Evolutionary conservation across 2,329 filamentous ascomycete species (phyloP), one percentile per base, ranked within the genome.

Genomic region (Apiospora koreana): DNA sequence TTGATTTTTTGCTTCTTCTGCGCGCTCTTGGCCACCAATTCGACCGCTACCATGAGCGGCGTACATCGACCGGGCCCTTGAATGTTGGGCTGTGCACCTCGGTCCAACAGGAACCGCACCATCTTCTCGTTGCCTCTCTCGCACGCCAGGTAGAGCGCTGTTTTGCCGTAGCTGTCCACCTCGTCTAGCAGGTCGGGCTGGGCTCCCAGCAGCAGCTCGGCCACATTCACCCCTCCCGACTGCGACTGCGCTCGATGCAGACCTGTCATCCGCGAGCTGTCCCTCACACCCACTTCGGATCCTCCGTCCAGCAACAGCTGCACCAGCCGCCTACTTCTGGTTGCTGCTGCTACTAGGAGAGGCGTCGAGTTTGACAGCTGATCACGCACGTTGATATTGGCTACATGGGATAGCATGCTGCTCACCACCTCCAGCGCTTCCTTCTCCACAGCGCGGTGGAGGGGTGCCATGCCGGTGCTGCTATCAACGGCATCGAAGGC

Each of bases 261-360:
- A 4, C 76, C 76, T 12, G 75, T 74, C 69, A 70, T 72, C 1
- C 69, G 70, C n/a, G 68, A 69, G 16, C 74, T 72, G 25, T 80
- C 77, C n/a, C 72, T 70, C 4, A 78, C 75, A 10, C 76, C 69
- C 3, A 76, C 72, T 4, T 75, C 68, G 18, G 77, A 78, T 1
- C 72, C 73, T 31, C 69, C 69, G 18, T 77, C 71, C 1, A 81
- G 70, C 2, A 81, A 69, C 8, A 79, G 68, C n/a, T 73, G 70
- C 21, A 76, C 77, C 0, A 78, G 68, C 18, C 76, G 48, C 35
- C 75, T 74, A 23, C 79, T 77, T 12, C 76, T 76, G 23, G 74
- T 79, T 2, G 76, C 73, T n/a, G 79, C 79, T 2, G 79, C 80
- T 9, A 73, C 69, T 46, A 80, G 76, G 23, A 81, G 43, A 25